Evolutionary conservation across 2,329 filamentous ascomycete species (phyloP).

Genomic region (Ophiocordyceps camponoti-saundersi): DNA sequence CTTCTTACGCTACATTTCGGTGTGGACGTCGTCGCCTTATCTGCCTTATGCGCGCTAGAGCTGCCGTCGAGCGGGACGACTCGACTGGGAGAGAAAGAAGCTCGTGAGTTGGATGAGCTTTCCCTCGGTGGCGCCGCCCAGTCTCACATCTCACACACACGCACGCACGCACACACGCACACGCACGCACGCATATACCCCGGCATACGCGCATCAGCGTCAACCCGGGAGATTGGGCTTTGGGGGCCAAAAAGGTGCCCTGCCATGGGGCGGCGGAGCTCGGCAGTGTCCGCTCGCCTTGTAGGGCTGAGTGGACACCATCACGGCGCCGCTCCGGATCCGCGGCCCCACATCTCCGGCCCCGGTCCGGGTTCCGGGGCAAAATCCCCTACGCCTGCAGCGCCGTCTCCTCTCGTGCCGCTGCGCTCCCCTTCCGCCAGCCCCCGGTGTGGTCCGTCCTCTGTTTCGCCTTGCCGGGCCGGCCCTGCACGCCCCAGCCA

Average conservation of each 20-base stretch:
- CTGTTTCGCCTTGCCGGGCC: slow-evolving; percentile 31
- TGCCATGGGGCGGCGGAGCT: slow-evolving; percentile 3
- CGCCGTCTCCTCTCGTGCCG: slow-evolving; percentile 38
- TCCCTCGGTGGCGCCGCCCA: no score
- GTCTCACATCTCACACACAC: no score
- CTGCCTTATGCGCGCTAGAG: no score
- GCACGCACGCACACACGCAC: not conserved
- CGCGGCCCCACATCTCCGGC: no score
- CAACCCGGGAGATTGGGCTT: not conserved
- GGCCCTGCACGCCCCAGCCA: slow-evolving; percentile 40
- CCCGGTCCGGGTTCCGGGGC: no score
- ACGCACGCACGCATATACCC: not conserved
- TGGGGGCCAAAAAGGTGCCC: not conserved
- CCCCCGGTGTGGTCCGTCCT: slow-evolving; percentile 34
- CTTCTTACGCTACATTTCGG: no score
- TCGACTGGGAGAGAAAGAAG: no score
- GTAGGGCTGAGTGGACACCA: slow-evolving; percentile 1
- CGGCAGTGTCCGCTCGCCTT: slow-evolving; percentile 1
- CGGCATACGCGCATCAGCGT: not conserved
- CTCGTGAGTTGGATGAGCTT: no score
- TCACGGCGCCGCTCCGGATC: no score
- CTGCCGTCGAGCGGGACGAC: no score
- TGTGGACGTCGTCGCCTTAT: no score
- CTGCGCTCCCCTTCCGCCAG: slow-evolving; percentile 41
- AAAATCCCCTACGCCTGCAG: slow-evolving; percentile 28